Base-by-base conservation (phyloP, 345 rosid species). In the Citrus maxima region DNA sequence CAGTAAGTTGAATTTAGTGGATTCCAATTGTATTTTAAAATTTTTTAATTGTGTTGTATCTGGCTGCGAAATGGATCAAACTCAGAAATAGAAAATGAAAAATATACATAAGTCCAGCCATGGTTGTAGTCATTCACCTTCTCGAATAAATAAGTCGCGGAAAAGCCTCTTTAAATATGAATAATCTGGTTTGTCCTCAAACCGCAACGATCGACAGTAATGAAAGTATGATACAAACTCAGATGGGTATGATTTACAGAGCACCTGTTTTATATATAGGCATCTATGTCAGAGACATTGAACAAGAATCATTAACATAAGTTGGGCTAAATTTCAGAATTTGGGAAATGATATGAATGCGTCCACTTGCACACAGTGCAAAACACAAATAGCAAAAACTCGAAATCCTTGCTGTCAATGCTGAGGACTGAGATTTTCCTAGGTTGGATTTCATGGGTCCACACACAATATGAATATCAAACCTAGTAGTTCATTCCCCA, bases 141-240 rank as follows among this genome's bases (percentile, higher is more conserved):
- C 94, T 80, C 94, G 88, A 69, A 90, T 92, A 85, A 92, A 92
- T 82, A 92, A 86, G 81, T 91, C 97, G 18, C 93, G 90, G 82
- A 91, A 93, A 73, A 92, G 93, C 84, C 92, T 92, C 88, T 92
- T 92, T 82, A 92, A 87, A 86, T 92, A 89, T 67, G 97, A 90
- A 85, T 92, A 92, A 77, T 92, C 97, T 30, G 97, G 97, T 81
- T 89, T 92, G 83, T 92, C 97, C 70, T 92, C 94, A 79, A 92
- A 92, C 72, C 91, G 86, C 83, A 92, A 81, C 51, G 94, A 86
- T 25, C 97, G 94, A 78, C 97, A 90, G 66, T 89, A 92, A 59
- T 93, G 97, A 75, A 92, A 92, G 77, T 92, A 92, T 63, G 90
- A 87, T 75, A 89, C 90, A 79, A 92, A 92, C 84, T 93, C 94